These are phyloP conservation scores for Olyra latifolia DNA, from an alignment of 176 grass and related monocot species.

Conservation along the genomic window DNA sequence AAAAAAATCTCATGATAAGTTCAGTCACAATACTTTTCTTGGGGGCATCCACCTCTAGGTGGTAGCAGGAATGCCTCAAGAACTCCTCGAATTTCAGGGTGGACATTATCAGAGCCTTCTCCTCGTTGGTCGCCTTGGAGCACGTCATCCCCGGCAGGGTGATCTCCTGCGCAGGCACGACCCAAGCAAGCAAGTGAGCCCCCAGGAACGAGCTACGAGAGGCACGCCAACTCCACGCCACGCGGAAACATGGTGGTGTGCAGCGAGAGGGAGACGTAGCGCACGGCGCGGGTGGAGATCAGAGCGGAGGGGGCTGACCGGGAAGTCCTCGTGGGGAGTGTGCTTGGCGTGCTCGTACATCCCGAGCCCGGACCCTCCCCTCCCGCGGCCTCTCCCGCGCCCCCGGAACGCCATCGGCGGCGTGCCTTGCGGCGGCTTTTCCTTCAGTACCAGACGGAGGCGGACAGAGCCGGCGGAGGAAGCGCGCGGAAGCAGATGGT, in stretches of 20 bases:
- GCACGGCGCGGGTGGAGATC: not conserved
- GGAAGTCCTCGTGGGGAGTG: slow-evolving; percentile 42
- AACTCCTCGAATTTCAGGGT: slow-evolving; percentile 41
- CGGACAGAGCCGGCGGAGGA: too few relatives aligned
- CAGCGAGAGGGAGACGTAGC: too few relatives aligned
- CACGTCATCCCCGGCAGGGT: slow-evolving; percentile 37
- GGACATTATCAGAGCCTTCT: slow-evolving; percentile 24
- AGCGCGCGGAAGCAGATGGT: too few relatives aligned
- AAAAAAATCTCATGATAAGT: not conserved
- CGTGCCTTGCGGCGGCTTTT: not conserved
- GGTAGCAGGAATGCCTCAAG: slow-evolving; percentile 58
- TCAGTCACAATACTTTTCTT: slow-evolving; percentile 44
- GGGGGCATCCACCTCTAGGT: slow-evolving; percentile 42
- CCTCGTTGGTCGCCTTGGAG: slow-evolving; percentile 16
- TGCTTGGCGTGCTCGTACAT: slow-evolving; percentile 8
- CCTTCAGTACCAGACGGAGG: too few relatives aligned
- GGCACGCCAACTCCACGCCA: not conserved
- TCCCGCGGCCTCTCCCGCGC: slow-evolving; percentile 17
- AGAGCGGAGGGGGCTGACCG: slow-evolving; percentile 20
- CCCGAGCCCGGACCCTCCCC: not conserved
- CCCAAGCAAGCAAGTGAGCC: not conserved
- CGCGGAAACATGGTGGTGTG: not conserved
- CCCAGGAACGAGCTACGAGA: not conserved
- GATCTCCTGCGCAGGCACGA: slow-evolving; percentile 29
- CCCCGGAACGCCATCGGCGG: not conserved